Base-by-base conservation (phyloP, 2,329 filamentous ascomycete species). In the Aaosphaeria pasadenensis region DNA sequence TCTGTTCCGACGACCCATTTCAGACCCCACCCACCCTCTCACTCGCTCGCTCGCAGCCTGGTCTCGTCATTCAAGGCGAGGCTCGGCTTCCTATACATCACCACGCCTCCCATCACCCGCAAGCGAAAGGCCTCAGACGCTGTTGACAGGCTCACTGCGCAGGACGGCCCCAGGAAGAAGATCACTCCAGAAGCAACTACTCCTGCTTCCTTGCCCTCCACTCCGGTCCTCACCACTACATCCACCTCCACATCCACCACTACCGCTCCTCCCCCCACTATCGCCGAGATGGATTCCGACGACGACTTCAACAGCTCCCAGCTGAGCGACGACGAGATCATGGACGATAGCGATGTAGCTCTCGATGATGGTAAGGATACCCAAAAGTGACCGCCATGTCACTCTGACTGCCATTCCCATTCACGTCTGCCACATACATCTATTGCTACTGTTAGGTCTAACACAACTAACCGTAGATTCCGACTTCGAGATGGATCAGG, bases 291-390 rank as follows among this genome's bases (percentile, higher is more conserved):
- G 91, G 91, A 96, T 75, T 96, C 91, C 6, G 92, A 97, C 62
- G 91, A 96, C 64, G 92, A 96, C 51, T 91, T 91, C 71, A 87
- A 94, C 81, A 95, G 88, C 60, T 84, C 85, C 65, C 79, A 86
- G 60, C 92, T 89, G 39, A 95, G 88, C 65, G 86, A 86, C 47
- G 86, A 88, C 55, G 82, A 82, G 51, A 82, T 89, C 51, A 80
- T 87, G 70, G 81, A 87, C 54, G 88, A 88, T 59, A 91, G 89
- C 46, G 89, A 91, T 60, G 85, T 64, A 46, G 71, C 70, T 49
- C 64, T 77, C 45, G 74, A 67, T 17, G 41, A 43, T 2, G 41
- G 41, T 43, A 24, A 31, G 41, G 11, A 41, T 4, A 11, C 11
- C 9, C 24, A 11, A 3, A 9, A 9, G 17, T n/a, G 39, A 11